Evolutionary conservation across 495 filamentous ascomycete genomes (phyloP), one percentile per base, ranked within the genome.

Genomic region (Pseudevernia furfuracea): DNA sequence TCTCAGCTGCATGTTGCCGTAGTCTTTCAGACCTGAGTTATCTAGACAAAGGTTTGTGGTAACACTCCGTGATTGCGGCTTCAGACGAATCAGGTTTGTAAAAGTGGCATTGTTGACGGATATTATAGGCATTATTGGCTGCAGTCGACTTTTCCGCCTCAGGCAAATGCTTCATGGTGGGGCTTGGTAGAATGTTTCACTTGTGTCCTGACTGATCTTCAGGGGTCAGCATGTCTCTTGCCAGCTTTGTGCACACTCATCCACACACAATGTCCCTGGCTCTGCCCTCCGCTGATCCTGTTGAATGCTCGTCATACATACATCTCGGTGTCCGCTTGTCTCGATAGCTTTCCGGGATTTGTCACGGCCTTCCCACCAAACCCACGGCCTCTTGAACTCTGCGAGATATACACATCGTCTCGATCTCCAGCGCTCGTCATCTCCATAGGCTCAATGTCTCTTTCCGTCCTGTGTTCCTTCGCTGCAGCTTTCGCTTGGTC

Each of bases 1-100:
- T 34, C 52, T 55, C 52, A n/a, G 30, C 28, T 55, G 52, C 52
- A 21, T 55, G 52, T 17, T 55, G 52, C 30, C 30, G 52, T 34
- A 2, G 48, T 30, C 25, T 52, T 30, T 52, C 25, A 30, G 1
- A 17, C 4, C 3, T 8, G 46, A 14, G 7, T 10, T 4, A 4
- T 1, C 15, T 1, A 28, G 30, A 55, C 52, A 55, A 55, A 55
- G 52, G 52, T 7, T 21, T 55, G 17, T 2, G 10, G 52, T 34
- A 55, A 55, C 15, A 34, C 1, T 30, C 12, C n/a, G 52, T 55
- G 52, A 34, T 34, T 55, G 52, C 30, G 4, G 11, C 30, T 17
- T 52, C 2, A 28, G 52, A 34, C 25, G 25, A 53, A 32, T 6
- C 25, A 32, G 12, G 49, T 30, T 7, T 53, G 49, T 5, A 15